Conservation (phyloP, 192 early-diverging fungal species). For the Podochytrium sp. region DNA sequence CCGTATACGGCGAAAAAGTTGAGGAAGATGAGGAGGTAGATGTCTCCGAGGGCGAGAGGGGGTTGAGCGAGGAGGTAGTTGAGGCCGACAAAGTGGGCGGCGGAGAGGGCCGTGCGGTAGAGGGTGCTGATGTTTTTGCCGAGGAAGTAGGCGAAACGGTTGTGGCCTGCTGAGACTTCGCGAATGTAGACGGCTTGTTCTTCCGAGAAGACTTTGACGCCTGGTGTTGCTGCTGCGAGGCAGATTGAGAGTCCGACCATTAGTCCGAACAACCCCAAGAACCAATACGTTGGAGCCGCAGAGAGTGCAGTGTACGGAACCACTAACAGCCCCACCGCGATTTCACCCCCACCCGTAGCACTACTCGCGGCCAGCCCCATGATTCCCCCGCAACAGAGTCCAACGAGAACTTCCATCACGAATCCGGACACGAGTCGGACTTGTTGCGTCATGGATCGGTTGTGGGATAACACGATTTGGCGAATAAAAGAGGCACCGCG, state of each 20-base stretch:
- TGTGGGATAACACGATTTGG: slow-evolving; percentile 35
- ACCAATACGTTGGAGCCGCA: neutral
- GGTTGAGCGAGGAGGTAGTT: slow-evolving; percentile 40
- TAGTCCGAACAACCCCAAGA: neutral
- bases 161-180: slow-evolving; percentile 50
- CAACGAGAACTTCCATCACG: slow-evolving; percentile 43
- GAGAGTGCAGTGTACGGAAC: slow-evolving; percentile 24
- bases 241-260: slow-evolving; percentile 29
- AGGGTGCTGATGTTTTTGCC: slow-evolving; percentile 43
- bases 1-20: slow-evolving; percentile 50
- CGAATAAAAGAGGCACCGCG: slow-evolving; percentile 30
- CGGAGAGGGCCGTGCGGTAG: slow-evolving; percentile 37
- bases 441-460: slow-evolving; percentile 39
- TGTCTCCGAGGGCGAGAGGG: slow-evolving; percentile 3
- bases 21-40: slow-evolving; percentile 39
- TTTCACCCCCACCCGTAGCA: neutral
- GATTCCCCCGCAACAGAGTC: slow-evolving; percentile 36
- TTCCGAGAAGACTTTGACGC: slow-evolving; percentile 53
- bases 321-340: slow-evolving; percentile 17
- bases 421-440: slow-evolving; percentile 19
- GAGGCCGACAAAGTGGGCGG: slow-evolving; percentile 42
- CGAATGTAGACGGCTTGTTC: slow-evolving; percentile 50
- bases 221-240: slow-evolving; percentile 42
- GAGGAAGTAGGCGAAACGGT: slow-evolving; percentile 21
- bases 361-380: slow-evolving; percentile 24